Base-by-base conservation (phyloP, 2,329 filamentous ascomycete species). In the Colletotrichum sidae region DNA sequence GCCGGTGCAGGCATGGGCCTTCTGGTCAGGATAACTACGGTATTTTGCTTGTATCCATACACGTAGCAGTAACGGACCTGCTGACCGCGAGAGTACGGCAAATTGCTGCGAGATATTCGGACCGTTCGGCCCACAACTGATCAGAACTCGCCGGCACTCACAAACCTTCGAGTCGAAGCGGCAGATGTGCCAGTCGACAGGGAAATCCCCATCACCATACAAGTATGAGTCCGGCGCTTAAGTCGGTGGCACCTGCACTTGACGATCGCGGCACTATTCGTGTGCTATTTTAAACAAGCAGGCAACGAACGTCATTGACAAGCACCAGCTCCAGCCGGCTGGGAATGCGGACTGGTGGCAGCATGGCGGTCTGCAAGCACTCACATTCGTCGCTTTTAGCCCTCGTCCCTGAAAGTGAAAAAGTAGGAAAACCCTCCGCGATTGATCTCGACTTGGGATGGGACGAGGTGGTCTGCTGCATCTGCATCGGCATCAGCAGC, bases 311-410 rank as follows among this genome's bases (percentile, higher is more conserved):
- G 52, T 65, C 58, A 62, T 39, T 34, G 7, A 35, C 25, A 25
- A 25, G 25, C 25, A 25, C 6, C 47, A 53, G 35, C 44, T 57
- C 63, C 63, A 49, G 35, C n/a, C 33, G 42, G 46, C 25, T 54
- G 58, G 58, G 41, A 42, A 50, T 49, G 52, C 53, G 47, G 47
- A 15, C 51, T 52, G 39, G 15, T 62, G 50, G 34, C 17, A 66
- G 58, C 50, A 53, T 66, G 58, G 52, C 53, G 53, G 63, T 42
- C 58, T 66, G 63, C 63, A 66, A 63, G 58, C 63, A 66, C 58
- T 63, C 56, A 62, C 58, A 63, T 38, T 39, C 41, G 17, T 37
- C 38, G 33, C 50, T 52, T 42, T 55, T 44, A 39, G 39, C 47
- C 58, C 42, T 56, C 58, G 13, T 63, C 52, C 47, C 17, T 49